Evolutionary conservation across 2,329 filamentous ascomycete genomes (phyloP), one percentile per base, ranked within the genome.

Genomic region (Paraphoma sp.): DNA sequence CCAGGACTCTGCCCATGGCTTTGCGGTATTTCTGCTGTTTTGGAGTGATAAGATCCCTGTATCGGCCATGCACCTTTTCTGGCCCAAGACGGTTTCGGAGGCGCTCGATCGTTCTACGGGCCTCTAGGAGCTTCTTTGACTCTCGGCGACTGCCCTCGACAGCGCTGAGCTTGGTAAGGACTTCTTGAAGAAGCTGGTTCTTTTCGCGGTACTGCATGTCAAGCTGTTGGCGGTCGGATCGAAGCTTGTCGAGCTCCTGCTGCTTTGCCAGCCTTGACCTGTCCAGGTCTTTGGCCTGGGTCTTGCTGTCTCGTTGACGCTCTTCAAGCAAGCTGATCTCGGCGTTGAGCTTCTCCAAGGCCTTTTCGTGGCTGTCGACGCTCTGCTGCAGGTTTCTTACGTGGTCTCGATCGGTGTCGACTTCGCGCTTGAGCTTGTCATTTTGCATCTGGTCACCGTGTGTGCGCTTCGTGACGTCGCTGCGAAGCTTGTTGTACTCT

Each of bases 11-110:
- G 68, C 92, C 92, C 61, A 99, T 91, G 45, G 95, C 95, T 65
- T 95, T 92, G 62, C 95, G 91, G 70, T 89, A 99, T 76, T 97
- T 98, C 79, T 96, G 97, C 79, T 97, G 92, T 77, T 97, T 98
- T 1, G 95, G 94, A 64, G 92, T 93, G 80, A 95, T 97, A 42
- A 99, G 85, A 63, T 97, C 92, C 60, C 92, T 92, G 45, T 98
- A 87, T 45, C 94, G 89, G 17, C 95, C 95, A 64, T 91, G 91
- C 44, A 99, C 94, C 51, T 68, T 70, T 45, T 94, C 94, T 3
- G 64, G 54, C 1, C 93, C 92, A 68, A 93, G 97, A 61, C 97
- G 90, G 50, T 93, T 89, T 76, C 96, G 97, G 69, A 99, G 83
- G 31, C 91, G 89, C 10, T 89, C 87, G 33, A 98, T 89, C 71